phyloP scores from a whole-genome alignment of 2,329 filamentous ascomycete genomes.

The Calonectria fujianensis region DNA sequence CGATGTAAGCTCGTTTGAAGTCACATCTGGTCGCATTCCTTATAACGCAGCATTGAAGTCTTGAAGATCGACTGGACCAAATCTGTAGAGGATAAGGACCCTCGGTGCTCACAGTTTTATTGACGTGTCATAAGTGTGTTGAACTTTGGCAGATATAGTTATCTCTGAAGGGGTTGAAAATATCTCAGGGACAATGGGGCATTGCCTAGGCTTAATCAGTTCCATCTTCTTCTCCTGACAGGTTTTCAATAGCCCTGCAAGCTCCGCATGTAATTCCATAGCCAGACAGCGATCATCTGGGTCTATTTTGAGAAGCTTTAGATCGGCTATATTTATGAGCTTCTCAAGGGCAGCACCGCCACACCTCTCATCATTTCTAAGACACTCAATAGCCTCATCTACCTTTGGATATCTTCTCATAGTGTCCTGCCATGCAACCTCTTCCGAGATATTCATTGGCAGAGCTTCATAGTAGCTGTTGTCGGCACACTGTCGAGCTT shows the following conservation, averaged over 20 bases:
- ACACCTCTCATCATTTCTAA: conserved; percentile 24
- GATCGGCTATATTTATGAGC: conserved; percentile 22
- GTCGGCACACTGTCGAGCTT: conserved; percentile 8
- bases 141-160: no score
- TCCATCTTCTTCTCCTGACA: background rate
- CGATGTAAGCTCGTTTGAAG: no score
- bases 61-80: no score
- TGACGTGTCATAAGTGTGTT: no score
- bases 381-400: conserved; percentile 6
- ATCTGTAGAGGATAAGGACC: no score
- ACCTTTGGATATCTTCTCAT: conserved; percentile 32
- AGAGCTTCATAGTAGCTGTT: conserved; percentile 16
- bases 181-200: background rate
- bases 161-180: background rate
- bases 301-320: conserved; percentile 22
- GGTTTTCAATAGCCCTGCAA: background rate
- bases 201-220: background rate
- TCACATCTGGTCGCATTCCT: no score
- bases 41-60: no score
- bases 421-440: conserved; percentile 10
- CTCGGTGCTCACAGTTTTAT: no score
- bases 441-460: background rate
- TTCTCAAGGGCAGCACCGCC: conserved; percentile 10
- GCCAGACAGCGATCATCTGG: conserved; percentile 11
- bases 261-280: background rate